Evolutionary conservation across 139 green algal species (phyloP), one percentile per base, ranked within the genome.

Genomic region (Micractinium sp.): DNA sequence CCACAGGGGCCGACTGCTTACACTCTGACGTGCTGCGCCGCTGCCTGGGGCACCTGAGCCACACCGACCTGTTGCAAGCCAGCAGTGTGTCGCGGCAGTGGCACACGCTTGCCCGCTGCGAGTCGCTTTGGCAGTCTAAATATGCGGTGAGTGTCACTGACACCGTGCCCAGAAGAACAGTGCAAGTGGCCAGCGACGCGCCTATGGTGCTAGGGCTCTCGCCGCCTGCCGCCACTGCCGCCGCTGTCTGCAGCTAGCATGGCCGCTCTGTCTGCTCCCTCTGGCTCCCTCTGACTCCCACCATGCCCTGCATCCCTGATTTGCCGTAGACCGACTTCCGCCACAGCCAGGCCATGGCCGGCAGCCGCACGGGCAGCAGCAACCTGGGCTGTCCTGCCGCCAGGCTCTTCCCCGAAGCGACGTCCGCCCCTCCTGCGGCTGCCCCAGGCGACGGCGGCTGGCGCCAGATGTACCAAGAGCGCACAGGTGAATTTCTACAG

Each of bases 291-390:
- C 18, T 38, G 1, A 29, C 27, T 38, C 78, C 7, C 47, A 56
- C 20, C 14, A 71, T 71, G 20, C 22, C 63, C 63, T 39, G 7
- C 41, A 15, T 27, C 20, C 12, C 4, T 85, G 79, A 41, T 39
- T 3, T 0, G 25, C 14, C 14, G 13, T 47, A 85, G 79, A 33
- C 0, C 20, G 82, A 87, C 60, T 87, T 78, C 38, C 7, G 33
- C 4, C 60, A 63, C 22, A 87, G 61, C 25, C 22, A 76, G 9
- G 12, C 25, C 81, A 76, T 76, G 1, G 23, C 39, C 15, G 23
- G 61, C 82, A 87, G 82, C 36, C 82, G 82, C 22, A 22, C 19
- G 22, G 82, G 82, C 35, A 60, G 82, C 82, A 87, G 82, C 35
- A 75, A 47, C 61, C 82, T 87, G 61, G 82, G 82, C 61, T 87